phyloP scores from a whole-genome alignment of 2,329 filamentous ascomycete species.

The Cladosporium sp. region DNA sequence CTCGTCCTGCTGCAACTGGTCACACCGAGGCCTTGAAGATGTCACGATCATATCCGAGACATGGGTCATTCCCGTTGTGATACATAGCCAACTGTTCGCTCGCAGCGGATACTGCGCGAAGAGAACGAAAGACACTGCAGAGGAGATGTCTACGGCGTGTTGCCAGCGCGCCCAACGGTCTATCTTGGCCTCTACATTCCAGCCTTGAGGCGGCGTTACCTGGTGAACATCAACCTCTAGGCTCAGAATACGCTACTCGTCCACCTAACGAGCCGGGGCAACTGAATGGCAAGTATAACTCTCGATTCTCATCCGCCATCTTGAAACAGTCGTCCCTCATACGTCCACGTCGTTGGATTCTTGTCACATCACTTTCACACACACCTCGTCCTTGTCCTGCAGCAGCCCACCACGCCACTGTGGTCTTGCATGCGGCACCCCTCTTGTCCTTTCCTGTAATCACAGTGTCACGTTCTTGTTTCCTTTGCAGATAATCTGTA shows the following conservation, averaged over 20 bases:
- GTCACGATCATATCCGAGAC: slow-evolving; percentile 9
- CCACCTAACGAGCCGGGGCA: slow-evolving; percentile 7
- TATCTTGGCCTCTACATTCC: slow-evolving; percentile 11
- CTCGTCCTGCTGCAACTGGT: neutral
- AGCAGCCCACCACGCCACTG: slow-evolving; percentile 9
- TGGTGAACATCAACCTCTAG: slow-evolving; percentile 14
- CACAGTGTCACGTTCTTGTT: slow-evolving; percentile 13
- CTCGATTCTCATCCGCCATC: slow-evolving; percentile 3
- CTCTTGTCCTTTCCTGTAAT: slow-evolving; percentile 12
- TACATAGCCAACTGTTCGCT: slow-evolving; percentile 2
- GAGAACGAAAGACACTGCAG: slow-evolving; percentile 5
- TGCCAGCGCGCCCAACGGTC: slow-evolving; percentile 9
- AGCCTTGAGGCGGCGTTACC: slow-evolving; percentile 10
- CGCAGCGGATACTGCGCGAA: neutral
- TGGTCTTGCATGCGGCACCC: slow-evolving; percentile 14
- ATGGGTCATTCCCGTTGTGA: slow-evolving; percentile 7
- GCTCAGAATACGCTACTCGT: neutral
- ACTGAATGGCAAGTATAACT: slow-evolving; percentile 11
- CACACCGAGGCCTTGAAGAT: slow-evolving; percentile 4
- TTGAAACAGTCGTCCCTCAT: slow-evolving; percentile 6
- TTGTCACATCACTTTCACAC: slow-evolving; percentile 11
- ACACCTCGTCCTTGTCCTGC: slow-evolving; percentile 10
- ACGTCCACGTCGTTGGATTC: slow-evolving; percentile 12
- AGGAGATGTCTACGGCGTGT: slow-evolving; percentile 3
- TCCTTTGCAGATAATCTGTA: slow-evolving; percentile 6